Evolutionary conservation across 306 rosid genomes (phyloP).

Genomic region (Quercus bicolor): DNA sequence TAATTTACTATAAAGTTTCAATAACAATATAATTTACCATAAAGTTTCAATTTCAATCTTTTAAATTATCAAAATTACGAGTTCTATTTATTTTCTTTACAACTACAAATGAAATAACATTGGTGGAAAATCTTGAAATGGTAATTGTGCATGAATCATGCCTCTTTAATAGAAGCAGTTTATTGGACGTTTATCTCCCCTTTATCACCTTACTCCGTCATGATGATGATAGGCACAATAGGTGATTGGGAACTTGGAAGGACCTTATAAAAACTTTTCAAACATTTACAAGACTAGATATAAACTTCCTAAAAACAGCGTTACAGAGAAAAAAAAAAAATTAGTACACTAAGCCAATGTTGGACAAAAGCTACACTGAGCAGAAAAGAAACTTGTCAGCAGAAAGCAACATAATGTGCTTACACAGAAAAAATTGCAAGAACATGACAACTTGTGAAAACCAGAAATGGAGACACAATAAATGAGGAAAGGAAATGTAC

Average conservation of each 20-base stretch:
- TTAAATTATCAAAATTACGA: neutral
- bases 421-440: neutral
- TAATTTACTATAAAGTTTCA: neutral
- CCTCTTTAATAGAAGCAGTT: neutral
- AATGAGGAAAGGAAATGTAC: conserved; percentile 15
- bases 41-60: neutral
- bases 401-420: neutral
- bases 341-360: neutral
- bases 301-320: neutral
- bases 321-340: neutral
- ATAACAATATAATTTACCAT: neutral
- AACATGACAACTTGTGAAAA: neutral
- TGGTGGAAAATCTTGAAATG: neutral
- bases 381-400: neutral
- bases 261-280: neutral
- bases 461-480: neutral
- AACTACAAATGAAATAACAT: neutral
- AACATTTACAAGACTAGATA: neutral
- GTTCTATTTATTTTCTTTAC: neutral
- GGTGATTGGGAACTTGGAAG: too few relatives aligned
- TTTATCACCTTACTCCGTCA: neutral
- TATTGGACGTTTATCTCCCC: neutral
- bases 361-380: neutral
- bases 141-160: neutral
- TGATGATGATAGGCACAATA: too few relatives aligned